phyloP scores from a whole-genome alignment of 306 rosid genomes.

The Vigna mungo region DNA sequence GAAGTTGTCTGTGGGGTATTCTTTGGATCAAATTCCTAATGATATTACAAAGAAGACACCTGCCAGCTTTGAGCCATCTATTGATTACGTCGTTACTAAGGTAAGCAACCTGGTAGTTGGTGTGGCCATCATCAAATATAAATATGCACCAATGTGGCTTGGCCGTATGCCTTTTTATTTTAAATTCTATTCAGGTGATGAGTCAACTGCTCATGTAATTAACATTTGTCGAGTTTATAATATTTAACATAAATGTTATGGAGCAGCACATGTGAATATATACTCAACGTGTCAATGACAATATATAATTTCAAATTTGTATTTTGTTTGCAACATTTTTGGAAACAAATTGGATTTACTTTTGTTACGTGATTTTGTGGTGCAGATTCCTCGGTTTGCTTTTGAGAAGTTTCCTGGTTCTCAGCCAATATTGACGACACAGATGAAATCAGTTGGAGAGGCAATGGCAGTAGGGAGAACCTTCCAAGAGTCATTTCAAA shows the following conservation, averaged over 20 bases:
- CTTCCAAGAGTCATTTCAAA: slow-evolving; percentile 97
- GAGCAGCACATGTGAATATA: neutral
- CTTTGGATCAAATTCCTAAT: slow-evolving; percentile 91
- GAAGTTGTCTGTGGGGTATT: slow-evolving; percentile 85
- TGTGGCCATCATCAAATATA: neutral
- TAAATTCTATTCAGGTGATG: neutral
- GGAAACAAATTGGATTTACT: slow-evolving; percentile 3
- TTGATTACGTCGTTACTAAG: slow-evolving; percentile 98
- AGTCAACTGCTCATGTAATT: neutral
- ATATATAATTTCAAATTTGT: neutral
- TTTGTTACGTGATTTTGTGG: slow-evolving; percentile 23
- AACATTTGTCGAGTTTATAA: slow-evolving; percentile 11
- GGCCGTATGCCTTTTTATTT: neutral
- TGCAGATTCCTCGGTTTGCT: slow-evolving; percentile 98
- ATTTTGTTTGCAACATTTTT: neutral
- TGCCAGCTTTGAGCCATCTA: slow-evolving; percentile 97
- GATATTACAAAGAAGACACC: slow-evolving; percentile 95
- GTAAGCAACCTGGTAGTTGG: slow-evolving; percentile 46
- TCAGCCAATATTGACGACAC: slow-evolving; percentile 90
- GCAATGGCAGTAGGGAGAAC: slow-evolving; percentile 94
- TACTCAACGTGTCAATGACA: neutral
- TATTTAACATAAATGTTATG: neutral
- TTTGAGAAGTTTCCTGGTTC: slow-evolving; percentile 99
- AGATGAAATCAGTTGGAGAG: slow-evolving; percentile 99
- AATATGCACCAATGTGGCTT: neutral